Evolutionary conservation across 2,329 filamentous ascomycete genomes (phyloP), one percentile per base, ranked within the genome.

Genomic region (Alternaria gansuensis): DNA sequence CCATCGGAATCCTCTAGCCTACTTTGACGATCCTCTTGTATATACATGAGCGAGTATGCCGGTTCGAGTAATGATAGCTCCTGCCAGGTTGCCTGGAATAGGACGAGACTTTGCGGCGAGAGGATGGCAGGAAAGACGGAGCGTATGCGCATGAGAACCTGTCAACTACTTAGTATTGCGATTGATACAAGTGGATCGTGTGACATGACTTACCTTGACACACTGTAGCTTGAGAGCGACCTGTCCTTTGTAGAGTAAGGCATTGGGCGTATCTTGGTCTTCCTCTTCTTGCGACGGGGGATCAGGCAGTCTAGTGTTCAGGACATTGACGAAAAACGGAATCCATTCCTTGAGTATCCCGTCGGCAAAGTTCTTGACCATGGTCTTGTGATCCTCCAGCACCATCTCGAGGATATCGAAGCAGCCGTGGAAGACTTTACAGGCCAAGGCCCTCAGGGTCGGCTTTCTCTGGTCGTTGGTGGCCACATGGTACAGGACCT

Each of bases 381-480:
- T 91, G 57, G 85, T 85, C 71, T 91, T 91, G 79, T 98, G 91
- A 68, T 96, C 92, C 67, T 97, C 93, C 83, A 97, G 90, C 66
- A 98, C 91, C 87, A 97, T 96, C 79, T 98, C 93, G 81, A 99
- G 87, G 56, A 95, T 91, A 75, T 98, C 93, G 76, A 99, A 96
- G 79, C 92, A 97, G 48, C 88, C 88, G 57, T 92, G 87, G 82
- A 98, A 97, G 57, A 97, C 91, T 39, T 90, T 92, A 40, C 98
- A 90, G 37, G 95, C 91, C 67, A 98, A 83, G 29, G 93, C 92
- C 61, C 95, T 87, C 58, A 97, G 82, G 59, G 87, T 87, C 9
- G 90, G 84, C 74, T 91, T 93, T 68, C 91, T 87, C 61, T 84
- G 84, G 59, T 90, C 86, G 75, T 91, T 91, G 56, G 91, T 84